A percentile compares a stretch with the other conserved stretches of the same genome.
Evolutionary conservation across 192 early-diverging fungal genomes (phyloP).

Genomic region (Backusella tuberculispora): DNA sequence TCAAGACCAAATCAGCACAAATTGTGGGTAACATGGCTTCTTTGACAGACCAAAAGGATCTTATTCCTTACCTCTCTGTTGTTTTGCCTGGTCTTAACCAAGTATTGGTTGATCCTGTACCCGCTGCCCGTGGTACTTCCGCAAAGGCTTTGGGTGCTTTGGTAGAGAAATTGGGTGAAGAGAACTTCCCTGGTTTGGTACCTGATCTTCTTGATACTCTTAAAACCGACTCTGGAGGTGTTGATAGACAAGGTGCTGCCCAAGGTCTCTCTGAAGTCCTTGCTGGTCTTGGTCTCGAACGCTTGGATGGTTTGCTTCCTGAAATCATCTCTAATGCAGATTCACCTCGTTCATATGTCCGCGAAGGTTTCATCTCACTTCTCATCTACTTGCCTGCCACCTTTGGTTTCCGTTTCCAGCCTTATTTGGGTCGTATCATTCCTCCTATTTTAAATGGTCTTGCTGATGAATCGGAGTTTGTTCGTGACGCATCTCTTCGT

Average conservation of each 20-base stretch:
- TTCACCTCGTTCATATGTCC: slow-evolving; percentile 75
- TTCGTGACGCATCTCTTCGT: slow-evolving; percentile 89
- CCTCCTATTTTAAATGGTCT: slow-evolving; percentile 88
- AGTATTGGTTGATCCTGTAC: slow-evolving; percentile 94
- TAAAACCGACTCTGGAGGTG: slow-evolving; percentile 86
- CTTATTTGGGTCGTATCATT: slow-evolving; percentile 86
- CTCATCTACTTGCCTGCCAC: slow-evolving; percentile 96
- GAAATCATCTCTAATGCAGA: slow-evolving; percentile 83
- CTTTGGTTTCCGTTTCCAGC: slow-evolving; percentile 89
- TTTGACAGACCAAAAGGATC: slow-evolving; percentile 89
- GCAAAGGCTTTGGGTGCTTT: slow-evolving; percentile 93
- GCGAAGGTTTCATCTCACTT: slow-evolving; percentile 97
- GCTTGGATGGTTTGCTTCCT: slow-evolving; percentile 87
- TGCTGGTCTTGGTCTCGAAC: slow-evolving; percentile 82
- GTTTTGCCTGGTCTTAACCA: slow-evolving; percentile 89
- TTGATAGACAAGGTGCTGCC: slow-evolving; percentile 95
- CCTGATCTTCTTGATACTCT: slow-evolving; percentile 85
- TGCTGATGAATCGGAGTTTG: slow-evolving; percentile 94
- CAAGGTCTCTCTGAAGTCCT: slow-evolving; percentile 96
- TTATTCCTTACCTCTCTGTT: slow-evolving; percentile 84
- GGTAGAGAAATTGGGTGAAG: slow-evolving; percentile 91
- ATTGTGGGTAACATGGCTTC: slow-evolving; percentile 99
- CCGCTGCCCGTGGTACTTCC: slow-evolving; percentile 91
- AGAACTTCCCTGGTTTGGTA: slow-evolving; percentile 91
- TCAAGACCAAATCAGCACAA: slow-evolving; percentile 95